A percentile compares a stretch with the other conserved stretches of the same genome.
Conservation (phyloP, 2,329 filamentous ascomycete species). For the Thielaviopsis populi region DNA sequence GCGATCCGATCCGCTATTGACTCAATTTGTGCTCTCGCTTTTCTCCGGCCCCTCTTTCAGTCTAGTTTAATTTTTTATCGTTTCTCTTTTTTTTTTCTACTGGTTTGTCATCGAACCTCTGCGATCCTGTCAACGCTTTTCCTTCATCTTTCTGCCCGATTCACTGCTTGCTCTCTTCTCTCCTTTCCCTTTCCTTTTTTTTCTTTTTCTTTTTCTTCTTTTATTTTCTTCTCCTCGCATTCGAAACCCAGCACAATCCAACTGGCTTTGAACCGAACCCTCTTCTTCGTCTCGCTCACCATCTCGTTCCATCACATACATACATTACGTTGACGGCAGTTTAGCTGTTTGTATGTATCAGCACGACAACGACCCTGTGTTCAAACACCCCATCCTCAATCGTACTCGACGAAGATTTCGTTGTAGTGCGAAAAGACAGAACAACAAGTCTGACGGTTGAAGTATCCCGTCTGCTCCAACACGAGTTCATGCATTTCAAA, state of each 20-base stretch:
- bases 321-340: constrained; percentile 9
- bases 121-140: constrained; percentile 14
- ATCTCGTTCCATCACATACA: constrained; percentile 17
- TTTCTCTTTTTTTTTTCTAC: constrained; percentile 7
- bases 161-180: constrained; percentile 14
- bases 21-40: constrained; percentile 17
- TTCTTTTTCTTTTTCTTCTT: not conserved
- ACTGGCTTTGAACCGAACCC: not conserved
- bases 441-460: constrained; percentile 68
- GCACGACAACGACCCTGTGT: constrained; percentile 79
- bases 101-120: constrained; percentile 5
- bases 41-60: constrained; percentile 17
- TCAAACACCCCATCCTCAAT: constrained; percentile 62
- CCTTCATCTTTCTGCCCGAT: constrained; percentile 15
- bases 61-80: not conserved
- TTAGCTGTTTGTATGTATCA: constrained; percentile 76
- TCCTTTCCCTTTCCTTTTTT: not conserved
- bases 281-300: constrained; percentile 7
- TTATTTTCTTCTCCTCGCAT: not conserved
- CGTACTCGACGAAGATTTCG: constrained; percentile 15
- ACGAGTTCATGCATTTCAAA: constrained; percentile 37
- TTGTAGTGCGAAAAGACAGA: constrained; percentile 16
- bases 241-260: constrained; percentile 11
- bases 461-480: constrained; percentile 34
- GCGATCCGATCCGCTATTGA: not conserved